A percentile compares a stretch with the other conserved stretches of the same genome.
phyloP scores from a whole-genome alignment of 129 eudicot genomes.

The Artemisia tridentata region DNA sequence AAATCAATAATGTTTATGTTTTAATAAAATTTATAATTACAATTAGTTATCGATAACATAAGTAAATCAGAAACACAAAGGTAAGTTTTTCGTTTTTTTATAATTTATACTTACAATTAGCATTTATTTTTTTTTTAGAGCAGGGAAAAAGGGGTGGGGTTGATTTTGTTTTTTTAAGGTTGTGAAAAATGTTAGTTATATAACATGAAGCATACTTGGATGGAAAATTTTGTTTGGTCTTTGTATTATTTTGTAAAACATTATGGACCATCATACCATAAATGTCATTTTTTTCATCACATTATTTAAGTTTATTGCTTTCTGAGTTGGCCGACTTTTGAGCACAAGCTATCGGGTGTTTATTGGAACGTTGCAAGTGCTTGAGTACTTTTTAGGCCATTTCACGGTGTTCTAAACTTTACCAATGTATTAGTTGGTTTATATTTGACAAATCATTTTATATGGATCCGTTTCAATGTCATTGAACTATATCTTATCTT shows the following conservation, averaged over 20 bases:
- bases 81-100: too few relatives aligned
- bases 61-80: too few relatives aligned
- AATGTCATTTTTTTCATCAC: background rate
- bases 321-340: background rate
- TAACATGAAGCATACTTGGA: background rate
- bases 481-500: too few relatives aligned
- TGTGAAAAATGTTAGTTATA: constrained; percentile 17
- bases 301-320: too few relatives aligned
- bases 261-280: background rate
- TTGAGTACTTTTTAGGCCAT: background rate
- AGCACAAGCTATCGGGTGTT: background rate
- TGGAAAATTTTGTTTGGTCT: constrained; percentile 15
- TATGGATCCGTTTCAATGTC: too few relatives aligned
- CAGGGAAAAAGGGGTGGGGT: background rate
- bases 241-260: constrained; percentile 20
- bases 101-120: background rate
- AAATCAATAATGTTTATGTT: too few relatives aligned
- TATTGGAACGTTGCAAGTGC: background rate
- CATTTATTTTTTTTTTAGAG: constrained; percentile 22
- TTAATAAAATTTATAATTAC: too few relatives aligned
- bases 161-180: constrained; percentile 2
- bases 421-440: too few relatives aligned
- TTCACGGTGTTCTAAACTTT: too few relatives aligned
- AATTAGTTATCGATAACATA: too few relatives aligned
- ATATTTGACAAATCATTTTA: too few relatives aligned